A percentile compares a stretch with the other conserved stretches of the same genome.
Conservation (phyloP, 495 filamentous ascomycete species). For the Neurospora sp. region DNA sequence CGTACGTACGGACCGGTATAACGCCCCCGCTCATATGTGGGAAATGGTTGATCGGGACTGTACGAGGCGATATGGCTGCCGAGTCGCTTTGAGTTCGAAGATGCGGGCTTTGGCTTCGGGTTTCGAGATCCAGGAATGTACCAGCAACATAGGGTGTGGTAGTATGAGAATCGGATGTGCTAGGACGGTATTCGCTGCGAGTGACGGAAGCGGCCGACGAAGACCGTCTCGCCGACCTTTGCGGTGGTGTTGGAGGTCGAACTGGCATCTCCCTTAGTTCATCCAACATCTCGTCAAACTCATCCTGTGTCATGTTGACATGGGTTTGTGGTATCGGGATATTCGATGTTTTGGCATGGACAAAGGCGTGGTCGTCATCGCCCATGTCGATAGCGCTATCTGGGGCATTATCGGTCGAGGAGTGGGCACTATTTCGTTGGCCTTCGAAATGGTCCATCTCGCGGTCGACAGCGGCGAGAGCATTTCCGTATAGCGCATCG, state of each 20-base stretch:
- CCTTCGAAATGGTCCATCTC: conserved; percentile 7
- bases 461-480: conserved; percentile 12
- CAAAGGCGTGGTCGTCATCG: conserved; percentile 12
- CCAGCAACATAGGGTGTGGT: not conserved
- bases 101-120: not conserved
- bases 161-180: not conserved
- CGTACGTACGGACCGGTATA: not conserved
- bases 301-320: conserved; percentile 6
- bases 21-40: not conserved
- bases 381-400: conserved; percentile 34
- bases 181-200: not conserved
- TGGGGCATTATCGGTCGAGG: conserved; percentile 25
- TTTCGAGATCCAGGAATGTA: not conserved
- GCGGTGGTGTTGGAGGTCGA: conserved; percentile 28
- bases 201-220: conserved; percentile 3
- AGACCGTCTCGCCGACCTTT: conserved; percentile 23
- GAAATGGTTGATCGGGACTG: not conserved
- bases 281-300: conserved; percentile 28
- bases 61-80: not conserved
- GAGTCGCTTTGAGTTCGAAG: not conserved
- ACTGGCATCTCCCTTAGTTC: conserved; percentile 23
- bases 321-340: conserved; percentile 1
- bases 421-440: conserved; percentile 7
- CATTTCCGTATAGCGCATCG: conserved; percentile 19
- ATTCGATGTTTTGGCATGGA: conserved; percentile 4